These are phyloP conservation scores for Talaromyces ruber DNA, from an alignment of 495 filamentous ascomycete species.

Conservation along the genomic window DNA sequence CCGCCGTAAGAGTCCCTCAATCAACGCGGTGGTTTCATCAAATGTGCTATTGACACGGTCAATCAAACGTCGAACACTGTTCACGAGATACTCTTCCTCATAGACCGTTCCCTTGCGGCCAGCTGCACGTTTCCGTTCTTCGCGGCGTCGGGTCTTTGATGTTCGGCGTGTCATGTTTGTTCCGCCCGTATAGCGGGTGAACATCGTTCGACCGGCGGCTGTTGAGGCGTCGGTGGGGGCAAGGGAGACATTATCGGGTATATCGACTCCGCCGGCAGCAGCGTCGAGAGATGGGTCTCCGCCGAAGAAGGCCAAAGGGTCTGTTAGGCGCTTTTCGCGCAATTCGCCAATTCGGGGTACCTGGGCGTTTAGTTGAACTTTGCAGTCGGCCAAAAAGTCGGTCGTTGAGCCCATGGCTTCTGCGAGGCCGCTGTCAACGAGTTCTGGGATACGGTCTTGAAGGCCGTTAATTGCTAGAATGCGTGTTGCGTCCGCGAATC, in stretches of 20 bases:
- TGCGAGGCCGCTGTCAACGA: slow-evolving; percentile 68
- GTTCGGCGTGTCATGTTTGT: slow-evolving; percentile 66
- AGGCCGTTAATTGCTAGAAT: slow-evolving; percentile 46
- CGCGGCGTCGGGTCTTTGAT: slow-evolving; percentile 70
- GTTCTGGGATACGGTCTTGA: slow-evolving; percentile 35
- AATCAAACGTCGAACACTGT: slow-evolving; percentile 72
- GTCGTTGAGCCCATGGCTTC: slow-evolving; percentile 71
- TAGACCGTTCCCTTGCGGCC: slow-evolving; percentile 96
- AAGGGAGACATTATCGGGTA: slow-evolving; percentile 87
- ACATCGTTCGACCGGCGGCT: slow-evolving; percentile 62
- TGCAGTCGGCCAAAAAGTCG: slow-evolving; percentile 88
- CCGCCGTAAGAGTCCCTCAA: slow-evolving; percentile 65
- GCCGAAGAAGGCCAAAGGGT: slow-evolving; percentile 73
- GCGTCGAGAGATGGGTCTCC: slow-evolving; percentile 49
- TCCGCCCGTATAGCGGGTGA: slow-evolving; percentile 81
- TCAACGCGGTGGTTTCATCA: slow-evolving; percentile 59
- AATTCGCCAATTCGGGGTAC: slow-evolving; percentile 78
- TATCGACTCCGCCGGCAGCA: slow-evolving; percentile 44
- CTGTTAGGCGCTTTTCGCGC: slow-evolving; percentile 65
- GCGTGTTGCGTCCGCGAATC: slow-evolving; percentile 76
- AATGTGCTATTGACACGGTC: slow-evolving; percentile 69
- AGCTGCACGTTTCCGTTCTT: slow-evolving; percentile 89
- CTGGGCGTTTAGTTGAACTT: slow-evolving; percentile 71
- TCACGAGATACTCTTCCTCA: slow-evolving; percentile 93
- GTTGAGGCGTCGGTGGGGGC: slow-evolving; percentile 78